A percentile compares a stretch with the other conserved stretches of the same genome.
Conservation (phyloP, 768 basidiomycete species). For the Podaxis pistillaris region DNA sequence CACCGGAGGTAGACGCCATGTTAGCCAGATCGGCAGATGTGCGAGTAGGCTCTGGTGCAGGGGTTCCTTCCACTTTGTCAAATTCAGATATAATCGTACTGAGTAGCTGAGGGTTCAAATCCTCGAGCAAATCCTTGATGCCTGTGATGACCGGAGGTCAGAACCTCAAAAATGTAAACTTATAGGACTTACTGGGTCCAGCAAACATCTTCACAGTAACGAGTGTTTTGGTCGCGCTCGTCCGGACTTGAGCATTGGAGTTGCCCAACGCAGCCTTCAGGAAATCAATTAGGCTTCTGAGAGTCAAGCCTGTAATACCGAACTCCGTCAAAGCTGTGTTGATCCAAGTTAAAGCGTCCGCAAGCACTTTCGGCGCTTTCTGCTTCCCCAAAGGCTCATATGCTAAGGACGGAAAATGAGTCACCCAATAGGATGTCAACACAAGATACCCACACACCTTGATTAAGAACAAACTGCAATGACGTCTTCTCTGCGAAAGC, state of each 20-base stretch:
- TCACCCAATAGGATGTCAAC: background rate
- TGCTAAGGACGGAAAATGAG: slow-evolving; percentile 41
- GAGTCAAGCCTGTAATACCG: slow-evolving; percentile 82
- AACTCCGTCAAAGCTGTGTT: slow-evolving; percentile 86
- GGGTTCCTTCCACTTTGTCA: slow-evolving; percentile 81
- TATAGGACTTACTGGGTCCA: slow-evolving; percentile 60
- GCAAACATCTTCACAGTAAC: slow-evolving; percentile 92
- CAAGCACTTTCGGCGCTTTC: slow-evolving; percentile 95
- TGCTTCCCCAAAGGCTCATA: slow-evolving; percentile 94
- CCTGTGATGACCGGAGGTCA: slow-evolving; percentile 39
- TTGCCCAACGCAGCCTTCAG: slow-evolving; percentile 85
- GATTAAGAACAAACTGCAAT: slow-evolving; percentile 88
- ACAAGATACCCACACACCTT: slow-evolving; percentile 53
- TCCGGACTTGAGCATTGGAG: slow-evolving; percentile 91
- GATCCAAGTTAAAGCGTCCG: slow-evolving; percentile 88
- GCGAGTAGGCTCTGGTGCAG: slow-evolving; percentile 76
- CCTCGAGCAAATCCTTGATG: slow-evolving; percentile 89
- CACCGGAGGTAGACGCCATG: slow-evolving; percentile 39
- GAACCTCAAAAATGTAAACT: no score
- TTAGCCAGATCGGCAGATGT: slow-evolving; percentile 72
- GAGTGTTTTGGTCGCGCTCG: slow-evolving; percentile 88
- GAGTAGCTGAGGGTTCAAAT: slow-evolving; percentile 90
- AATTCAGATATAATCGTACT: slow-evolving; percentile 90
- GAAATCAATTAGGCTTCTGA: slow-evolving; percentile 87
- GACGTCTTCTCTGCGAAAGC: slow-evolving; percentile 90